Evolutionary conservation across 139 green algal species (phyloP), one percentile per base, ranked within the genome.

Genomic region (Chlorella sp.): DNA sequence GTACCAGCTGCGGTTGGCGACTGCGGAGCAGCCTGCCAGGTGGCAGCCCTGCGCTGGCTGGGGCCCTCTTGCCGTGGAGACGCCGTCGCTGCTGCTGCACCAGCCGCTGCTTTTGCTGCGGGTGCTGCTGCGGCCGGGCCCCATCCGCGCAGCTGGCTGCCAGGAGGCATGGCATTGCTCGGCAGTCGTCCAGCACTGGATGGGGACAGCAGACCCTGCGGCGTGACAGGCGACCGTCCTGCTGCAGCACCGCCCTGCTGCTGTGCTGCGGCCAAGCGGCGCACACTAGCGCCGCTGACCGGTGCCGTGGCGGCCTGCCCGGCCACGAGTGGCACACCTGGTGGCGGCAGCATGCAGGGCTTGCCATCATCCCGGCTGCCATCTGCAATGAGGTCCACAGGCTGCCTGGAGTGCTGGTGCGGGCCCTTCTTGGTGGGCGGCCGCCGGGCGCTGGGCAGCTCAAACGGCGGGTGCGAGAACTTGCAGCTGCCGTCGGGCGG

Each of bases 381-480:
- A 9, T 60, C 51, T 23, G 51, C 51, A 60, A 60, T 60, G 51
- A 60, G 51, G 51, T 60, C 51, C 9, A 23, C 51, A 4, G 11
- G 51, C 51, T 23, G 11, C 51, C 13, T 21, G 15, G 51, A 23
- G 51, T 4, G 13, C 2, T 2, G 12, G 51, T 60, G 51, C 51
- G 15, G 36, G 34, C 18, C 36, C 20, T 23, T 11, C 36, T 15
- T 25, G 16, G 36, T 44, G 20, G 23, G 6, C 21, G 38, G 69
- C 20, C 20, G 69, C 32, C 0, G 69, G 0, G 18, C 36, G 16
- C 25, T 16, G 1, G 63, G 63, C 41, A 84, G 78, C 64, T 84
- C 78, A 5, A 84, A 63, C 5, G 78, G 78, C 63, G 64, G 78
- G 78, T 84, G 78, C 26, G 78, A 64, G 64, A 84, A 84, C 38